A percentile compares a stretch with the other conserved stretches of the same genome.
Conservation (phyloP, 1,139 yeast genomes). For the Blastobotrys capitulatus region DNA sequence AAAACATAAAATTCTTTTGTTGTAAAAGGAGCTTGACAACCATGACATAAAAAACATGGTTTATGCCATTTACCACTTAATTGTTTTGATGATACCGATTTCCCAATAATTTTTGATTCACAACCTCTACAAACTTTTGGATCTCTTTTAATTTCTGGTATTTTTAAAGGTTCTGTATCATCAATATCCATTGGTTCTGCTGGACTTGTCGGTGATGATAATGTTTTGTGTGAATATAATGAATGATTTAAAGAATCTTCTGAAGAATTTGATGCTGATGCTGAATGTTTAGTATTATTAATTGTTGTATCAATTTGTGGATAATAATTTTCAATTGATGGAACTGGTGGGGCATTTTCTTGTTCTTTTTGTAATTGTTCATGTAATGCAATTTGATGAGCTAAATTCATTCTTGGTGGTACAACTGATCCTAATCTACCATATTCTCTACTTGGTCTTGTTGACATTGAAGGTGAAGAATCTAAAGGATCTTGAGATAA, state of each 20-base stretch:
- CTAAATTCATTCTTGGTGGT: slow-evolving; percentile 3
- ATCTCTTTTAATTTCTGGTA: neutral
- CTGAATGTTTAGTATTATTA: slow-evolving; percentile 3
- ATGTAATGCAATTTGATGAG: neutral
- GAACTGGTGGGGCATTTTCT: neutral
- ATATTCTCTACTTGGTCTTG: slow-evolving; percentile 7
- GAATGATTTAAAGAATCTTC: slow-evolving; percentile 10
- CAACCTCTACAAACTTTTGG: slow-evolving; percentile 44
- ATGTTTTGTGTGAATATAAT: slow-evolving; percentile 8
- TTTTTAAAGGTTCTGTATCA: neutral
- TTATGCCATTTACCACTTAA: slow-evolving; percentile 95
- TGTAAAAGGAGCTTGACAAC: slow-evolving; percentile 43
- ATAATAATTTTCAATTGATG: slow-evolving; percentile 2
- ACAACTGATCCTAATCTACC: slow-evolving; percentile 2
- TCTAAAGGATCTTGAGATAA: slow-evolving; percentile 17
- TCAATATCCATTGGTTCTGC: neutral
- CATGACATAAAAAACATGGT: slow-evolving; percentile 67
- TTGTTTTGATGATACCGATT: slow-evolving; percentile 69
- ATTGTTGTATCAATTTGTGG: neutral
- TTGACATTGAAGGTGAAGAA: slow-evolving; percentile 12
- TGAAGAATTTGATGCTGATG: slow-evolving; percentile 10
- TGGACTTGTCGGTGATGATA: slow-evolving; percentile 11
- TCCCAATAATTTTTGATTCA: slow-evolving; percentile 41
- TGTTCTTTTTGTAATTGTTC: slow-evolving; percentile 1
- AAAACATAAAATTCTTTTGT: slow-evolving; percentile 64